Evolutionary conservation across 768 basidiomycete species (phyloP).

Genomic region (Phlegmacium glaucopus): DNA sequence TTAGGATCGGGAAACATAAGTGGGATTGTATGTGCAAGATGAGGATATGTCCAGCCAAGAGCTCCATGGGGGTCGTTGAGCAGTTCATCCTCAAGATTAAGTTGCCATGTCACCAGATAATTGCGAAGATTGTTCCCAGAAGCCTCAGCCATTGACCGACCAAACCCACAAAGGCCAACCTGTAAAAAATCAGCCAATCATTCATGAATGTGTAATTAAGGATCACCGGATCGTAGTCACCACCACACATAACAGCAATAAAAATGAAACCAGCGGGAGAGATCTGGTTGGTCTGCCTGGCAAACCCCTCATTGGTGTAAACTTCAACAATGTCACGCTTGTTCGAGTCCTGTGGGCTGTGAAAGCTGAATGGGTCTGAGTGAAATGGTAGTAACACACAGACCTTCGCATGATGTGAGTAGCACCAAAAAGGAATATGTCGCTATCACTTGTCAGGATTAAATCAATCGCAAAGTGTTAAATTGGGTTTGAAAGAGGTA

Average conservation of each 20-base stretch:
- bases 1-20: background rate
- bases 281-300: background rate
- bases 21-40: background rate
- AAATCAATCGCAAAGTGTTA: conserved; percentile 44
- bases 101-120: background rate
- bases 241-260: conserved; percentile 3
- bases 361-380: background rate
- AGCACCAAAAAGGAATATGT: conserved; percentile 68
- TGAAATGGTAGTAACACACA: conserved; percentile 14
- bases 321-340: background rate
- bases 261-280: conserved; percentile 1
- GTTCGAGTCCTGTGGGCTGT: background rate
- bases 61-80: background rate
- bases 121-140: background rate
- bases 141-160: background rate
- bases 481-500: background rate
- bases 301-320: background rate
- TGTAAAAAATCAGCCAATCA: background rate
- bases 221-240: background rate
- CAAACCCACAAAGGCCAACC: conserved; percentile 2
- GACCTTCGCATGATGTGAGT: conserved; percentile 48
- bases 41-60: background rate
- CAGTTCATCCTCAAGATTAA: background rate
- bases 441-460: conserved; percentile 67
- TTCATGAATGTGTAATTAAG: background rate